phyloP scores from a whole-genome alignment of 768 basidiomycete species.

The Lanmaoa pseudosensibilis region DNA sequence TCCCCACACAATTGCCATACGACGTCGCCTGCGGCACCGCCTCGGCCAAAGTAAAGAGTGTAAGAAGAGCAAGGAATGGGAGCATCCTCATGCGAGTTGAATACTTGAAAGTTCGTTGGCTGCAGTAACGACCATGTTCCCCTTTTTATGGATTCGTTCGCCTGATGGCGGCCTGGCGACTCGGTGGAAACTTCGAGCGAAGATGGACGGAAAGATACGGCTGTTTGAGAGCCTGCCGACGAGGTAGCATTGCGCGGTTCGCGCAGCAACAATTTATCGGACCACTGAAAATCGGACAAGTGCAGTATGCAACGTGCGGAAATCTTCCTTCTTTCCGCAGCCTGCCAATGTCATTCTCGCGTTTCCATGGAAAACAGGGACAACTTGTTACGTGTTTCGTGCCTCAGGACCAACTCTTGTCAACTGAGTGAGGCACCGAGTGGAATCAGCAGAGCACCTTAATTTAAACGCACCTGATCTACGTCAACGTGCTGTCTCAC shows the following conservation, averaged over 20 bases:
- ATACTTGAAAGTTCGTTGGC: not conserved
- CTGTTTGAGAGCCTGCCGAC: no score
- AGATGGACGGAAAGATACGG: not conserved
- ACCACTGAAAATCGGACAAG: no score
- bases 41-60: slow-evolving; percentile 17
- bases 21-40: slow-evolving; percentile 17
- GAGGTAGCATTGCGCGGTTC: no score
- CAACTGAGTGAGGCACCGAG: no score
- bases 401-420: no score
- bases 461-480: not conserved
- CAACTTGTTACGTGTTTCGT: no score
- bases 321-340: no score
- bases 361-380: no score
- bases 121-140: not conserved
- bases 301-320: no score
- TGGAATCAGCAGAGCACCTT: not conserved
- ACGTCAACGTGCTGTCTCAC: not conserved
- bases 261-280: no score
- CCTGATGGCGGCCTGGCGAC: not conserved
- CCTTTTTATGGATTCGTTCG: slow-evolving; percentile 4
- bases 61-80: slow-evolving; percentile 4
- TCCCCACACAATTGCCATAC: slow-evolving; percentile 43
- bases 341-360: no score
- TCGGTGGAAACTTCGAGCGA: not conserved
- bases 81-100: slow-evolving; percentile 10